phyloP scores from a whole-genome alignment of 331 rosid species.

The Arachis monticola region DNA sequence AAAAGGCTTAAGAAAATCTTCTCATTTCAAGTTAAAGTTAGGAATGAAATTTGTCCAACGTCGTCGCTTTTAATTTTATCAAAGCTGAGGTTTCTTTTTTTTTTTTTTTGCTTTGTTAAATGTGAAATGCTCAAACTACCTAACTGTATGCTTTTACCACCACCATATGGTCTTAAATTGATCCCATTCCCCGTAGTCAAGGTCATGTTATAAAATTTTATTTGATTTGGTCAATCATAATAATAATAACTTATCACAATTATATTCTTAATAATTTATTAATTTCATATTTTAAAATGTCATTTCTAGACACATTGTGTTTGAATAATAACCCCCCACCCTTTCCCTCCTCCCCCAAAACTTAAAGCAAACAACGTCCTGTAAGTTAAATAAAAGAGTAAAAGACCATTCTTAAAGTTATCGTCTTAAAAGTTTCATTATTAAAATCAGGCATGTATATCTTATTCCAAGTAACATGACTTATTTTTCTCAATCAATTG shows the following conservation, averaged over 20 bases:
- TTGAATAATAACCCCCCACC: neutral
- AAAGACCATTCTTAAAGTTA: neutral
- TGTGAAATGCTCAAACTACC: neutral
- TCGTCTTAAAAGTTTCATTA: neutral
- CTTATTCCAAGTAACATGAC: neutral
- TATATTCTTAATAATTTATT: neutral
- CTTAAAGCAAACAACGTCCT: neutral
- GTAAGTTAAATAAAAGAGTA: neutral
- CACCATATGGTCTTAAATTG: neutral
- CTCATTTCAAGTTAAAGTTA: neutral
- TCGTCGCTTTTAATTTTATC: neutral
- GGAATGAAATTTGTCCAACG: neutral
- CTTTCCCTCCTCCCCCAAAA: neutral
- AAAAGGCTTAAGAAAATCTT: neutral
- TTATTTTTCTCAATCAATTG: neutral
- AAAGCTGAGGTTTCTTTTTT: neutral
- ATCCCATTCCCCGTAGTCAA: neutral
- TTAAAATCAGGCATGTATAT: neutral
- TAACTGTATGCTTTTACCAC: neutral
- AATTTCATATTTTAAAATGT: neutral
- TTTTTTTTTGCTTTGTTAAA: neutral
- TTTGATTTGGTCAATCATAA: neutral
- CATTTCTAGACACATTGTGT: neutral
- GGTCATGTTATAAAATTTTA: neutral
- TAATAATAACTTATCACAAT: neutral